A percentile compares a stretch with the other conserved stretches of the same genome.
Evolutionary conservation across 306 rosid genomes (phyloP).

Genomic region (Vigna mungo): DNA sequence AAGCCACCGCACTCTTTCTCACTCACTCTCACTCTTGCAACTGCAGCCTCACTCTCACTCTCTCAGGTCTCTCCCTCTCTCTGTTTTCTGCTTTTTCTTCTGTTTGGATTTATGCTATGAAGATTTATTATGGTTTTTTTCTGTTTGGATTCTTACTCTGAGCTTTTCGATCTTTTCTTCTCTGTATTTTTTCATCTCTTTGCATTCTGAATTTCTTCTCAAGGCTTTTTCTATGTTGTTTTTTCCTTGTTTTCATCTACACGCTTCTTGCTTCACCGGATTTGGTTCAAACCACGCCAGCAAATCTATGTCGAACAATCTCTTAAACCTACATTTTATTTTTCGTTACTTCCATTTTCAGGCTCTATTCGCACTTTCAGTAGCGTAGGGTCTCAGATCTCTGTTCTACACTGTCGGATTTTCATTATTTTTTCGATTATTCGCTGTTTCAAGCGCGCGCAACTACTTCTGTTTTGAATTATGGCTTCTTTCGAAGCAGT

Average conservation of each 20-base stretch:
- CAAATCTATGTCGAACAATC: background rate
- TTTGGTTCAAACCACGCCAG: background rate
- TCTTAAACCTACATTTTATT: background rate
- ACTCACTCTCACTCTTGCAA: background rate
- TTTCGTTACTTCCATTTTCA: background rate
- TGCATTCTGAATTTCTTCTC: background rate
- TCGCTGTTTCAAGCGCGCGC: background rate
- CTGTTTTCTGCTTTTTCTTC: too few species aligned
- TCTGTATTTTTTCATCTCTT: background rate
- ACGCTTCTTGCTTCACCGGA: background rate
- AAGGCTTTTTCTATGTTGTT: background rate
- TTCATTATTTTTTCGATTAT: background rate
- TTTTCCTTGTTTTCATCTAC: background rate
- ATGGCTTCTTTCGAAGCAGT: background rate
- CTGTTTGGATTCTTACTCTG: background rate
- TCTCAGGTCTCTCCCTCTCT: slow-evolving; percentile 1
- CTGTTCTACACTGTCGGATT: background rate
- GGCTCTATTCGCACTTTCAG: background rate
- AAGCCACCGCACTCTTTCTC: background rate
- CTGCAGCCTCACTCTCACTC: background rate
- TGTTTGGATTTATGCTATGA: too few species aligned
- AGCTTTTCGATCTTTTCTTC: background rate
- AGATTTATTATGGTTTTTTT: too few species aligned
- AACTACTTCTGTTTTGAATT: background rate
- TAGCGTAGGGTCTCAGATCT: slow-evolving; percentile 41